A percentile compares a stretch with the other conserved stretches of the same genome.
Evolutionary conservation across 2,329 filamentous ascomycete species (phyloP).

Genomic region (Cordyceps fumosorosea): DNA sequence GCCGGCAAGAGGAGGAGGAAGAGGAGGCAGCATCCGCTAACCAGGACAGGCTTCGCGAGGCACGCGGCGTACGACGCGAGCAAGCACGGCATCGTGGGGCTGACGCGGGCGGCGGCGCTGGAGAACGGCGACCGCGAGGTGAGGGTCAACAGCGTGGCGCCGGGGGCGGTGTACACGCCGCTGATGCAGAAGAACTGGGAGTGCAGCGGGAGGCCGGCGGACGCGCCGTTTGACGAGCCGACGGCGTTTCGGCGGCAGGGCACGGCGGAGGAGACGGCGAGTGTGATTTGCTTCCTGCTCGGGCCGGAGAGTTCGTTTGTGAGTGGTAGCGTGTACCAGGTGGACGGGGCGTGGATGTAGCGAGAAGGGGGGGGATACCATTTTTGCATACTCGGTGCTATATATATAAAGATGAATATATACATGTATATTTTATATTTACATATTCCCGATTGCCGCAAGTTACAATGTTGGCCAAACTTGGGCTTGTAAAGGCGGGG

Average conservation of each 20-base stretch:
- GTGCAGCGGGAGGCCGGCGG: constrained; percentile 22
- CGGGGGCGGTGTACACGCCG: constrained; percentile 42
- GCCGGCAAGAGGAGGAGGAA: too few species aligned
- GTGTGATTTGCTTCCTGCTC: constrained; percentile 41
- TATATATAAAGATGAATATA: too few species aligned
- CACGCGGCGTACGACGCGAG: constrained; percentile 29
- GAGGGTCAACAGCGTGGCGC: constrained; percentile 37
- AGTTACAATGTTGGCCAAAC: too few species aligned
- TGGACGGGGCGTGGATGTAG: constrained; percentile 37
- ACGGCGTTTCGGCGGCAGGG: constrained; percentile 37
- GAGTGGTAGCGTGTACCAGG: constrained; percentile 37
- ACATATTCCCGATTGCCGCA: too few species aligned
- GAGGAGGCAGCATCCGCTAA: too few species aligned
- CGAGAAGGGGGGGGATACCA: too few species aligned
- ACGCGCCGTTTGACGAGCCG: constrained; percentile 36
- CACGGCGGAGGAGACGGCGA: constrained; percentile 40
- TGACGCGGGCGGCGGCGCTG: constrained; percentile 26
- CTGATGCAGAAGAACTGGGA: constrained; percentile 39
- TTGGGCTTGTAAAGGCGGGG: too few species aligned
- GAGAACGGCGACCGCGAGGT: constrained; percentile 35
- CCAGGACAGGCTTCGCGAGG: constrained; percentile 25
- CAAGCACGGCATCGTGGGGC: constrained; percentile 29
- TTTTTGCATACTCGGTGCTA: too few species aligned
- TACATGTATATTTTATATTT: too few species aligned
- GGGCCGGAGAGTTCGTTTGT: constrained; percentile 41